Percentiles rank a stretch among this genome's conserved stretches.
Evolutionary conservation across 352 stramenopile genomes (phyloP).

Genomic region (Phytopythium ostracodes): DNA sequence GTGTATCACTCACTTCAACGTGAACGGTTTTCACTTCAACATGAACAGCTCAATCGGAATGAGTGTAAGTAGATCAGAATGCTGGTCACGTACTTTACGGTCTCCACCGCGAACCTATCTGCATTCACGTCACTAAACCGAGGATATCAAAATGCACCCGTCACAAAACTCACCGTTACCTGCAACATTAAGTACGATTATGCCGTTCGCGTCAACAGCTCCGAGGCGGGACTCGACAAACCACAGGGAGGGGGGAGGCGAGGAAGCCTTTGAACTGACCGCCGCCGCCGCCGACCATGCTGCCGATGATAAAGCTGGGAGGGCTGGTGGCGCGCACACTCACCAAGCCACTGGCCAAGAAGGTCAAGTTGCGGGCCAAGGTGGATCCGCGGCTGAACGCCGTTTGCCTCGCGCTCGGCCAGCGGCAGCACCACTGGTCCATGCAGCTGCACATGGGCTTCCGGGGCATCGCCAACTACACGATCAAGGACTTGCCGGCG

Average conservation of each 20-base stretch:
- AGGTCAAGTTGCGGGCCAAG: constrained; percentile 88
- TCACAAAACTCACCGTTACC: no score
- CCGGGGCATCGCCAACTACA: constrained; percentile 69
- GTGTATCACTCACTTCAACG: no score
- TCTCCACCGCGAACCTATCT: neutral
- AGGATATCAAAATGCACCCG: no score
- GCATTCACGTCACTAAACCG: neutral
- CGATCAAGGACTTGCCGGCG: constrained; percentile 64
- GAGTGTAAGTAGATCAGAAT: neutral
- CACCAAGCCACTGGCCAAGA: constrained; percentile 86
- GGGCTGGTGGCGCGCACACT: constrained; percentile 77
- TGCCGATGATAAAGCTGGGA: constrained; percentile 84
- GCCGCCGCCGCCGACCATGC: no score
- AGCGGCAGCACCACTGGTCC: constrained; percentile 57
- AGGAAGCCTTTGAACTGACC: no score
- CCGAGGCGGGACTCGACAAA: neutral
- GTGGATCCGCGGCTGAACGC: constrained; percentile 54
- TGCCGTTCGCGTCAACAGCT: no score
- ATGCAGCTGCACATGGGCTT: constrained; percentile 83
- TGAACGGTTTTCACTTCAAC: no score
- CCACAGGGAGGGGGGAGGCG: neutral
- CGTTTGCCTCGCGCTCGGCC: constrained; percentile 54
- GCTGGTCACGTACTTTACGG: neutral
- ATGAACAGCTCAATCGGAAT: neutral
- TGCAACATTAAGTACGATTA: no score